A percentile compares a stretch with the other conserved stretches of the same genome.
These are phyloP conservation scores for Podospora sp. DNA, from an alignment of 495 filamentous ascomycete genomes.

Conservation along the genomic window DNA sequence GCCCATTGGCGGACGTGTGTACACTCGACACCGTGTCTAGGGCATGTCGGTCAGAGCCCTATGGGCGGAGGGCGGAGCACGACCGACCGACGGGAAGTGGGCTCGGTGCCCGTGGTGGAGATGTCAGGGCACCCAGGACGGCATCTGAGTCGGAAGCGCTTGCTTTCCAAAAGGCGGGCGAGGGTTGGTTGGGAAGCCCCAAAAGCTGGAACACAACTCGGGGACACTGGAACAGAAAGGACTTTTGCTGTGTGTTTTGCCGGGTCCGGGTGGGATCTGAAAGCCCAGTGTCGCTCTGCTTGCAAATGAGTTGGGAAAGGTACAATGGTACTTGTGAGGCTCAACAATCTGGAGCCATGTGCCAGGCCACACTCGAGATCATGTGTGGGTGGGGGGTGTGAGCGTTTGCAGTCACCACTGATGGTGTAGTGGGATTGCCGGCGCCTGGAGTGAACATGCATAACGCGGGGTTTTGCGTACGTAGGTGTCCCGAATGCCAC, in stretches of 20 bases:
- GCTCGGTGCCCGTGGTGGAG: not conserved
- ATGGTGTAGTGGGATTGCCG: not conserved
- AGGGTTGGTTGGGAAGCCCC: not conserved
- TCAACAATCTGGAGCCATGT: not conserved
- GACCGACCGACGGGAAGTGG: not conserved
- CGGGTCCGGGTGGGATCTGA: not conserved
- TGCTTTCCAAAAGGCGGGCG: not conserved
- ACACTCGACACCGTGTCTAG: not conserved
- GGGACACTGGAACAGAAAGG: not conserved
- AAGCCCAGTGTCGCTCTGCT: no score
- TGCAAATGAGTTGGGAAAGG: not conserved
- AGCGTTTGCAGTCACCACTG: not conserved
- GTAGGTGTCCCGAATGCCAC: not conserved
- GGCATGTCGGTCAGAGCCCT: not conserved
- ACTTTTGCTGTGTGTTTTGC: not conserved
- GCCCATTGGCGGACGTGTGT: not conserved
- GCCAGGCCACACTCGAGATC: not conserved
- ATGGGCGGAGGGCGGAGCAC: conserved; percentile 3
- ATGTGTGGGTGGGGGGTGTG: not conserved
- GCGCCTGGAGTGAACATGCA: not conserved
- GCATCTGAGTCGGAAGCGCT: not conserved
- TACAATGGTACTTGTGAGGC: not conserved
- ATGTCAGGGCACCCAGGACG: not conserved
- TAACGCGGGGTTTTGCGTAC: not conserved
- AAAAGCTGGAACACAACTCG: not conserved